phyloP scores from a whole-genome alignment of 148 eudicot genomes.

The Rhododendron kiyosumense region DNA sequence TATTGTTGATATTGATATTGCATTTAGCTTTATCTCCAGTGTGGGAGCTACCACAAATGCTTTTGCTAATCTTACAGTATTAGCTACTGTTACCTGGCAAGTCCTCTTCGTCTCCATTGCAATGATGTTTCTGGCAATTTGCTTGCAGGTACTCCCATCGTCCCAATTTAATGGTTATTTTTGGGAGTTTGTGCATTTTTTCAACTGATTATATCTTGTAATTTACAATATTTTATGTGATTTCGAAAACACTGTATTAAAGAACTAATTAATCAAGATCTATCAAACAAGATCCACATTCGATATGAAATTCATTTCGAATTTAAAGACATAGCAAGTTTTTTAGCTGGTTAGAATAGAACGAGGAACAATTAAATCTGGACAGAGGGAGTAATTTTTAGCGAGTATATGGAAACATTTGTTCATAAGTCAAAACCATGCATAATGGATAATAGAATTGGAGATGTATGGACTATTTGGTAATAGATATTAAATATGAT shows the following conservation, averaged over 20 bases:
- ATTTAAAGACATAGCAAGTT: no score
- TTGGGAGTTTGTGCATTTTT: no score
- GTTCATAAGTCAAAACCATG: background rate
- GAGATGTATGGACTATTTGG: background rate
- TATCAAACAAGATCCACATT: no score
- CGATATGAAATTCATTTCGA: no score
- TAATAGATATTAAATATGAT: background rate
- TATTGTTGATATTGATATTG: constrained; percentile 75
- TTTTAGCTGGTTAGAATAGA: no score
- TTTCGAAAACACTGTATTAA: no score
- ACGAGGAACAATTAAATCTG: no score
- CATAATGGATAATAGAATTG: background rate
- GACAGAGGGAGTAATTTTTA: constrained; percentile 13
- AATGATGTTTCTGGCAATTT: constrained; percentile 54
- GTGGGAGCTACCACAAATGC: constrained; percentile 55
- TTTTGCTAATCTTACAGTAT: constrained; percentile 53
- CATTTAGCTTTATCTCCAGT: constrained; percentile 54
- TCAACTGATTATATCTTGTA: no score
- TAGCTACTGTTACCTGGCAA: constrained; percentile 83
- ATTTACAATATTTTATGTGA: no score
- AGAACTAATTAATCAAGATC: no score
- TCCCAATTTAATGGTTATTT: no score
- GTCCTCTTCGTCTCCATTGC: constrained; percentile 78
- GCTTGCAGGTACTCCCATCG: constrained; percentile 43
- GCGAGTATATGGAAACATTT: background rate